Conservation (phyloP, 2,329 filamentous ascomycete genomes). For the Penicillium sp. region DNA sequence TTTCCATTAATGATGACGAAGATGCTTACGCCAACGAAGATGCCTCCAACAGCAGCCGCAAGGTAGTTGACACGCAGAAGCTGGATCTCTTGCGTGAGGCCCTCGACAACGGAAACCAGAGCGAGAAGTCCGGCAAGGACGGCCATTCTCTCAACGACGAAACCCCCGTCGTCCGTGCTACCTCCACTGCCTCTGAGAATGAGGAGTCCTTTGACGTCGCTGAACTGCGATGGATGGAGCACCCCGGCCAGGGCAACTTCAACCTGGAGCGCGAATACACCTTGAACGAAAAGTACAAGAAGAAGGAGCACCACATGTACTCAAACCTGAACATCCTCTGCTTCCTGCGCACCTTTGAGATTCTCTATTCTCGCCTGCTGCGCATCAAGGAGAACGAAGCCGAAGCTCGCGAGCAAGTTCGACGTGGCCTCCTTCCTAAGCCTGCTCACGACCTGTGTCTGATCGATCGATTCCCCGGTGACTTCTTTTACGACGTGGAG, state of each 20-base stretch:
- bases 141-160: constrained; percentile 81
- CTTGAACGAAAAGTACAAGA: constrained; percentile 75
- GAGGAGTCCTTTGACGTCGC: constrained; percentile 56
- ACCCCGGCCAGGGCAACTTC: constrained; percentile 59
- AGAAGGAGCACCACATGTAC: constrained; percentile 85
- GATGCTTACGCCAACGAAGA: constrained; percentile 76
- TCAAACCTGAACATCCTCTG: constrained; percentile 89
- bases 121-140: constrained; percentile 73
- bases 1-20: constrained; percentile 73
- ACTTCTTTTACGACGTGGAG: constrained; percentile 71
- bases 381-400: constrained; percentile 79
- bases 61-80: constrained; percentile 67
- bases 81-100: constrained; percentile 79
- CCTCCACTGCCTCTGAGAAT: constrained; percentile 48
- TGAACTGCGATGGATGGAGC: constrained; percentile 60
- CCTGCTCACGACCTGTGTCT: constrained; percentile 82
- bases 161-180: constrained; percentile 69
- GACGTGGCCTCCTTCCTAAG: constrained; percentile 72
- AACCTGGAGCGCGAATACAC: constrained; percentile 67
- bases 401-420: constrained; percentile 71
- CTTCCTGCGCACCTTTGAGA: constrained; percentile 91
- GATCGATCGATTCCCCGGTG: constrained; percentile 70
- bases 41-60: constrained; percentile 68
- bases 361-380: constrained; percentile 80
- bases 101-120: constrained; percentile 68